Base-by-base conservation (phyloP, 1,284 basidiomycete species). In the Rugosomyces carneus region DNA sequence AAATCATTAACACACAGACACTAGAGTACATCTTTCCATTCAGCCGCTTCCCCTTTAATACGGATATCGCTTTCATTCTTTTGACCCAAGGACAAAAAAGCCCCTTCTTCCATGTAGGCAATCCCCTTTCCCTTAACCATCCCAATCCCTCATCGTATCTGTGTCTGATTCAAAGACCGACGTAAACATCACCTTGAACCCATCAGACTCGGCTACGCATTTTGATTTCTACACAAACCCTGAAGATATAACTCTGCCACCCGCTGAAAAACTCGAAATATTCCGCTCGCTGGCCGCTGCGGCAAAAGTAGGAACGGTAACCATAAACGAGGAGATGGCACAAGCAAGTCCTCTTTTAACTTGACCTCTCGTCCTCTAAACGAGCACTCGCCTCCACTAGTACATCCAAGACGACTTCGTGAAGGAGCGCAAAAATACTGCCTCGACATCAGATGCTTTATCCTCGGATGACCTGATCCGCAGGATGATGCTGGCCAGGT, bases 21-120 rank as follows among this genome's bases (percentile, higher is more conserved):
- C 65, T 93, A n/a, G 70, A 80, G 9, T 93, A 93, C 60, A 64
- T 74, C 24, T 93, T 93, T 62, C 90, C 91, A 0, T 93, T 79
- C 64, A 86, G 81, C 56, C 69, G 61, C 46, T 91, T 87, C 58
- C 69, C 78, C 9, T 89, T 93, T 57, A 74, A 83, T 21, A 89
- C 87, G 0, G 88, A 92, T 55, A 67, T 89, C 16, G 70, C 65
- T 32, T 77, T 85, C 47, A 54, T 93, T 20, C 65, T 89, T 0
- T 60, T 89, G 5, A 76, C 76, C 40, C 74, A 83, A 51, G 87
- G 89, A 26, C 75, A 74, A 54, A 77, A 75, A 60, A 82, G 81
- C 53, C 67, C 79, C 2, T 80, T 88, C 58, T 80, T 86, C 60
- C 71, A 79, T 73, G 81, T 34, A 8, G 15, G n/a, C 2, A 29